phyloP scores from a whole-genome alignment of 352 stramenopile genomes.

The Globisporangium echinulatum region DNA sequence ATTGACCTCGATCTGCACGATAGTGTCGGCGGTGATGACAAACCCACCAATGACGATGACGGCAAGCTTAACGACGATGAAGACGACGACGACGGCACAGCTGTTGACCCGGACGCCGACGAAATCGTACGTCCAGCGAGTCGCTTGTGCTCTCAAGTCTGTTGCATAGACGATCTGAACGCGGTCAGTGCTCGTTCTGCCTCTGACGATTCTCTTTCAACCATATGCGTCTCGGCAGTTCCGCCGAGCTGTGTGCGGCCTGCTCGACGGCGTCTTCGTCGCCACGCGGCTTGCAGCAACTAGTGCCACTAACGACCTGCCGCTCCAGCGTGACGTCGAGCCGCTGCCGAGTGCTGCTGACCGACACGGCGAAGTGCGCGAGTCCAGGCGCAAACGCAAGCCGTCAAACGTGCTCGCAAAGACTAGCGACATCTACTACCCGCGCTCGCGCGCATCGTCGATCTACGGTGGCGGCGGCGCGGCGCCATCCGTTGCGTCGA shows the following conservation, averaged over 20 bases:
- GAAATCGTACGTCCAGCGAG: neutral
- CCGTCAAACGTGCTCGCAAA: slow-evolving; percentile 11
- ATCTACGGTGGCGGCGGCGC: too few species aligned
- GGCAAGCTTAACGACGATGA: neutral
- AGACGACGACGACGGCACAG: neutral
- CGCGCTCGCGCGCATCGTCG: slow-evolving; percentile 16
- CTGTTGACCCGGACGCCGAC: neutral
- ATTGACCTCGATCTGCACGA: slow-evolving; percentile 1
- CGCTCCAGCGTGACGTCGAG: slow-evolving; percentile 8
- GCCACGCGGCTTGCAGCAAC: neutral
- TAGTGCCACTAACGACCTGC: neutral
- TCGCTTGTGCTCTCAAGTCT: neutral
- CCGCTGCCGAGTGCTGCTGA: neutral
- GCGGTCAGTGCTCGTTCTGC: too few species aligned
- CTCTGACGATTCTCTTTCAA: neutral
- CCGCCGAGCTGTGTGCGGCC: neutral
- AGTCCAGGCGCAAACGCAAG: slow-evolving; percentile 6
- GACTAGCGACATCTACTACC: slow-evolving; percentile 9
- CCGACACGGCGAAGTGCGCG: slow-evolving; percentile 2
- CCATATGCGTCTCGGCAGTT: slow-evolving; percentile 3
- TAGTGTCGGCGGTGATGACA: neutral
- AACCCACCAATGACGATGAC: neutral
- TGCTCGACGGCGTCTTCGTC: slow-evolving; percentile 9
- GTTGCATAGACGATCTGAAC: neutral
- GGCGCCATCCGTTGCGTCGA: neutral